These are phyloP conservation scores for Trichoderma arundinaceum DNA, from an alignment of 2,329 filamentous ascomycete genomes.

Conservation along the genomic window DNA sequence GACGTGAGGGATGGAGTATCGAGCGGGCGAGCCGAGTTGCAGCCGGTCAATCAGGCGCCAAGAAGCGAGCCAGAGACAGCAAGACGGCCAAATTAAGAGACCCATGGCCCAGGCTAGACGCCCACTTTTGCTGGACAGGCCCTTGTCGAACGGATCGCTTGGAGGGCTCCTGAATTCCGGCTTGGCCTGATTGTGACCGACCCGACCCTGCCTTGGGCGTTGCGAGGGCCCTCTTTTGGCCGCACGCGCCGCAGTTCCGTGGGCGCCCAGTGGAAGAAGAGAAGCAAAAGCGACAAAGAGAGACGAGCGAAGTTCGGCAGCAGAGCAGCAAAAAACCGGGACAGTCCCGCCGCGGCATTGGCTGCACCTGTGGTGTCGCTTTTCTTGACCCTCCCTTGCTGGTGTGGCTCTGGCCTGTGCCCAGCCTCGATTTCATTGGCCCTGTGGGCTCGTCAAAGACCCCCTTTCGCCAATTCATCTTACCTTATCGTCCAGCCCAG, in stretches of 20 bases:
- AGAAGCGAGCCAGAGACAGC: not conserved
- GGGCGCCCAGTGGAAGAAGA: not conserved
- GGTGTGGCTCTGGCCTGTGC: slow-evolving; percentile 2
- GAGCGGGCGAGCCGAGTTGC: not conserved
- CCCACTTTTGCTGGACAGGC: slow-evolving; percentile 23
- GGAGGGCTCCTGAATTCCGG: slow-evolving; percentile 22
- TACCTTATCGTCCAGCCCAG: slow-evolving; percentile 3
- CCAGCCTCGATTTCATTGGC: slow-evolving; percentile 20
- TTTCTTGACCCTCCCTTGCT: slow-evolving; percentile 1
- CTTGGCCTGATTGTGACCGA: slow-evolving; percentile 15
- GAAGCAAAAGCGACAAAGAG: not conserved
- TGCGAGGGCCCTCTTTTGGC: slow-evolving; percentile 7
- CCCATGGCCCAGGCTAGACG: slow-evolving; percentile 17
- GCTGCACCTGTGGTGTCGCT: too few species aligned
- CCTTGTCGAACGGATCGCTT: slow-evolving; percentile 26
- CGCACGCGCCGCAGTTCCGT: slow-evolving; percentile 26
- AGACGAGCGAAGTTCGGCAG: not conserved
- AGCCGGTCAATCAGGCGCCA: not conserved
- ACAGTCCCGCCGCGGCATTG: too few species aligned
- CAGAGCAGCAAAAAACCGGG: too few species aligned
- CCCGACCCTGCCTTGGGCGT: slow-evolving; percentile 8
- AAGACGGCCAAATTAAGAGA: slow-evolving; percentile 6
- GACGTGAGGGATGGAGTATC: not conserved
- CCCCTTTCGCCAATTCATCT: slow-evolving; percentile 30
- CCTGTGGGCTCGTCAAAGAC: slow-evolving; percentile 20